phyloP scores from a whole-genome alignment of 176 grass and related monocot genomes.

The Avena atlantica region DNA sequence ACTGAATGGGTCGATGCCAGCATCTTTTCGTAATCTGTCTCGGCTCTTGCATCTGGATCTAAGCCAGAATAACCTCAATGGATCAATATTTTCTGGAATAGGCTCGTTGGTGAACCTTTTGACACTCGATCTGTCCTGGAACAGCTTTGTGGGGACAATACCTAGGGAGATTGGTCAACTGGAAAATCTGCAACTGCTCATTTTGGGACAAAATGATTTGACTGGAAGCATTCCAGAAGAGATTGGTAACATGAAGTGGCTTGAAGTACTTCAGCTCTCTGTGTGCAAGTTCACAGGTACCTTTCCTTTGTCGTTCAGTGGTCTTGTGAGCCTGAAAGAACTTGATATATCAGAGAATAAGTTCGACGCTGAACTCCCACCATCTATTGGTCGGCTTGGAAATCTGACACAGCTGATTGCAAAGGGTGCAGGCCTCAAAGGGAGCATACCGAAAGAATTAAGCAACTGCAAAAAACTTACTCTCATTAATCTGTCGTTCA shows the following conservation, averaged over 20 bases:
- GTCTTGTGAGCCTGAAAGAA: conserved; percentile 71
- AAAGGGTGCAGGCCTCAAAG: conserved; percentile 67
- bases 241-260: conserved; percentile 67
- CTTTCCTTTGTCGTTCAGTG: conserved; percentile 66
- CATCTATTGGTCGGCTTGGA: conserved; percentile 62
- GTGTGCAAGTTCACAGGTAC: conserved; percentile 72
- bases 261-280: conserved; percentile 64
- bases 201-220: conserved; percentile 71
- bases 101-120: conserved; percentile 59
- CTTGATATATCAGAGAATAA: conserved; percentile 91
- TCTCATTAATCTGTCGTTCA: conserved; percentile 69
- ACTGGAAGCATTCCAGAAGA: conserved; percentile 73
- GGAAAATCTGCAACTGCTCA: conserved; percentile 57
- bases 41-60: conserved; percentile 74
- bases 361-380: conserved; percentile 71
- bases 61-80: conserved; percentile 69
- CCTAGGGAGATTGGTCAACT: conserved; percentile 71
- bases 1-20: conserved; percentile 70
- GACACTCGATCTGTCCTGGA: conserved; percentile 85
- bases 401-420: conserved; percentile 69
- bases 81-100: conserved; percentile 76
- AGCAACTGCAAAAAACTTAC: conserved; percentile 80
- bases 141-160: conserved; percentile 70
- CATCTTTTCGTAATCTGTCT: conserved; percentile 65
- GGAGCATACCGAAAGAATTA: conserved; percentile 71